phyloP scores from a whole-genome alignment of 495 filamentous ascomycete genomes.

The Podospora bellae-mahoneyi region DNA sequence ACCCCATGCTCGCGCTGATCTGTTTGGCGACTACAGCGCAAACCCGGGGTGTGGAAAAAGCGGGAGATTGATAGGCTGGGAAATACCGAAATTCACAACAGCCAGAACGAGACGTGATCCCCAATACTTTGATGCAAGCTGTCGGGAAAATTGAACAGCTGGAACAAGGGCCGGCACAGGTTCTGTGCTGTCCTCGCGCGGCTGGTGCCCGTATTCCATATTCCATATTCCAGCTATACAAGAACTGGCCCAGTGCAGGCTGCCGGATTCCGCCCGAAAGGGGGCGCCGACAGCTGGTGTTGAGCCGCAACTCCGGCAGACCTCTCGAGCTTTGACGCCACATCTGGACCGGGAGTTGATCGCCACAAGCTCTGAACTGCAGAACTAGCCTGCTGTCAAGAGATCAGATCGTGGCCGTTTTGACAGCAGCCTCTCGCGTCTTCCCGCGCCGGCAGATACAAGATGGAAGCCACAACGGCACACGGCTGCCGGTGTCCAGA shows the following conservation, averaged over 20 bases:
- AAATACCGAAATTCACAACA: constrained; percentile 27
- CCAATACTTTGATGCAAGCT: constrained; percentile 37
- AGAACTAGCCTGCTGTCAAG: background rate
- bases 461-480: background rate
- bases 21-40: background rate
- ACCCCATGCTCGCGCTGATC: background rate
- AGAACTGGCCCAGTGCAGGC: background rate
- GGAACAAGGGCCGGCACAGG: background rate
- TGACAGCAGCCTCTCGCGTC: constrained; percentile 7
- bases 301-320: background rate
- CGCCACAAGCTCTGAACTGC: background rate
- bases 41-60: background rate
- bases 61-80: constrained; percentile 25
- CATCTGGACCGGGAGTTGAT: background rate
- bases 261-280: background rate
- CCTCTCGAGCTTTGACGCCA: background rate
- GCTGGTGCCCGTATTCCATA: background rate
- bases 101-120: constrained; percentile 21
- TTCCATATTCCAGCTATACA: background rate
- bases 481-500: background rate
- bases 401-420: constrained; percentile 13
- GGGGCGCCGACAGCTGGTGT: background rate
- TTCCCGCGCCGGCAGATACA: background rate
- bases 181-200: too few relatives aligned
- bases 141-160: constrained; percentile 24